Evolutionary conservation across 2,329 filamentous ascomycete species (phyloP).

Genomic region (Metarhizium robertsii): DNA sequence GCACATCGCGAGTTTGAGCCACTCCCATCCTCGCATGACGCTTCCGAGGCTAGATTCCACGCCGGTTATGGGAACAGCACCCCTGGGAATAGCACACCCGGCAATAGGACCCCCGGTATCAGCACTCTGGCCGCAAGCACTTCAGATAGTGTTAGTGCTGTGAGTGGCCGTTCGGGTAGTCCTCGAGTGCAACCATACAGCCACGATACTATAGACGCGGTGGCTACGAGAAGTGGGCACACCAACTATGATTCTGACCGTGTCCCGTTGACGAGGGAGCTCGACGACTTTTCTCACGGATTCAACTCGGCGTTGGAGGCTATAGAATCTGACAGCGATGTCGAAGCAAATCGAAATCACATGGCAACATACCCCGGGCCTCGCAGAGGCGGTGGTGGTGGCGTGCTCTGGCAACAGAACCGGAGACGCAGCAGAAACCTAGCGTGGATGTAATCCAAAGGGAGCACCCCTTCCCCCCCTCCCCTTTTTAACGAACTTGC

Average conservation of each 20-base stretch:
- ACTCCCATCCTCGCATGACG: constrained; percentile 17
- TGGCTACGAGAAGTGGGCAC: constrained; percentile 13
- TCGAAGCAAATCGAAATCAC: constrained; percentile 8
- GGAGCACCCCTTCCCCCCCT: not conserved
- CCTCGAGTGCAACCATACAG: constrained; percentile 1
- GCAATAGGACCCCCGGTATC: too few species aligned
- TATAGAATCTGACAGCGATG: constrained; percentile 20
- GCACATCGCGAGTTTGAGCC: constrained; percentile 18
- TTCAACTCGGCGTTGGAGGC: constrained; percentile 31
- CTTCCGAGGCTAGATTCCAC: constrained; percentile 11
- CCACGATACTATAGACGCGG: constrained; percentile 1
- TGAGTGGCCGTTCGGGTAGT: not conserved
- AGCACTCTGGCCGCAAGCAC: constrained; percentile 7
- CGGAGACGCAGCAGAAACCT: constrained; percentile 36
- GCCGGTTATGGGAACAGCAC: not conserved
- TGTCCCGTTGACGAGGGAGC: constrained; percentile 29
- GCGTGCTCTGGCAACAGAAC: constrained; percentile 47
- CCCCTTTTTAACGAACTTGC: not conserved
- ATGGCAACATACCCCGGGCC: constrained; percentile 13
- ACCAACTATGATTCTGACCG: constrained; percentile 23
- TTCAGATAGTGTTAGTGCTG: constrained; percentile 4
- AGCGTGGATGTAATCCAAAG: constrained; percentile 31
- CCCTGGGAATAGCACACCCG: too few species aligned
- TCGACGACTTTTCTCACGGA: constrained; percentile 36
- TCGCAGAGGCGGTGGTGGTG: constrained; percentile 22